phyloP scores from a whole-genome alignment of 148 eudicot species.

The Amaranthus palmeri region DNA sequence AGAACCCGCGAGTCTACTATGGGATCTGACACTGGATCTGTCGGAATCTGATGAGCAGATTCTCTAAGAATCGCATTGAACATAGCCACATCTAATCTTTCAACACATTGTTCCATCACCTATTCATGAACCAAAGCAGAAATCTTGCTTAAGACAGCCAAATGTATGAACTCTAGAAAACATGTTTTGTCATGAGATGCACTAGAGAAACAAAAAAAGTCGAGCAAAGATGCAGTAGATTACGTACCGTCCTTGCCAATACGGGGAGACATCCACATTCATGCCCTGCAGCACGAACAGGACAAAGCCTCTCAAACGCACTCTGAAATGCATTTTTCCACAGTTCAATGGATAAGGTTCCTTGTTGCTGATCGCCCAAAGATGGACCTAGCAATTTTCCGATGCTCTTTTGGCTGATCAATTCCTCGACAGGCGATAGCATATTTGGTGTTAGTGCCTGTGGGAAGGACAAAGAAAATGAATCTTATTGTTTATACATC shows the following conservation, averaged over 20 bases:
- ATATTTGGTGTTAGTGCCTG: slow-evolving; percentile 85
- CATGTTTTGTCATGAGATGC: background rate
- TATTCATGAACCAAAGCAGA: slow-evolving; percentile 20
- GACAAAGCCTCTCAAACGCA: slow-evolving; percentile 80
- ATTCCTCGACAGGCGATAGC: slow-evolving; percentile 62
- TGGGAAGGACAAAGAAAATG: slow-evolving; percentile 5
- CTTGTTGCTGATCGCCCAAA: slow-evolving; percentile 71
- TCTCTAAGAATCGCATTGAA: slow-evolving; percentile 93
- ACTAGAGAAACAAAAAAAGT: background rate
- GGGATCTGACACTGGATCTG: slow-evolving; percentile 94
- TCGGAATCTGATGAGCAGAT: slow-evolving; percentile 80
- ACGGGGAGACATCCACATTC: slow-evolving; percentile 92
- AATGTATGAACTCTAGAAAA: background rate
- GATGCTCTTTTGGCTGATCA: slow-evolving; percentile 32
- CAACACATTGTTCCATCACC: slow-evolving; percentile 88
- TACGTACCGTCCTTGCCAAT: slow-evolving; percentile 67
- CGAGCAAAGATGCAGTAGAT: background rate
- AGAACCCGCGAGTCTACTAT: slow-evolving; percentile 74
- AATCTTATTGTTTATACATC: background rate
- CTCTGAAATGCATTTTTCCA: slow-evolving; percentile 79
- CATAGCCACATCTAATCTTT: slow-evolving; percentile 91
- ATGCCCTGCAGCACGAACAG: slow-evolving; percentile 79
- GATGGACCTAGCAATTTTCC: slow-evolving; percentile 55
- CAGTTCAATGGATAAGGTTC: slow-evolving; percentile 54
- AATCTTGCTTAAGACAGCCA: slow-evolving; percentile 2